Conservation (phyloP, 192 early-diverging fungal species). For the Rhizophlyctis rosea region DNA sequence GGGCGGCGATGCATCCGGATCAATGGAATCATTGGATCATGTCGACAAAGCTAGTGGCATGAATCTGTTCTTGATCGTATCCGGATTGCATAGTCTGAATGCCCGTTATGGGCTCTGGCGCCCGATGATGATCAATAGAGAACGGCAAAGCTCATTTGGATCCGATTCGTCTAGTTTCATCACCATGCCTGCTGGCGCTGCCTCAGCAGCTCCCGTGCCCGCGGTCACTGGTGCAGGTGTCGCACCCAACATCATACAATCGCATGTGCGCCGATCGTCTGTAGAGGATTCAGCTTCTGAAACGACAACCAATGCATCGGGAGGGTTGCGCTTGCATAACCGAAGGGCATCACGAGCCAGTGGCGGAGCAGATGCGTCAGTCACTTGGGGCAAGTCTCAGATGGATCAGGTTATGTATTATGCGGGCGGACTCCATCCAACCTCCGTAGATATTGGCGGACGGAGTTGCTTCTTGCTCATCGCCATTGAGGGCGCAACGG, state of each 20-base stretch:
- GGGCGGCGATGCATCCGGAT: not conserved
- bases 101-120: constrained; percentile 14
- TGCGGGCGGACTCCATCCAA: constrained; percentile 29
- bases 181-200: constrained; percentile 2
- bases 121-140: not conserved
- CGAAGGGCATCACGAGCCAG: constrained; percentile 11
- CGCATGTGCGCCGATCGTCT: not conserved
- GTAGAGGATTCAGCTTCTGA: constrained; percentile 4
- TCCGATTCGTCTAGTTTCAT: constrained; percentile 10
- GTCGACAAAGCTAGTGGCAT: not conserved
- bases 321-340: not conserved
- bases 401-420: constrained; percentile 34
- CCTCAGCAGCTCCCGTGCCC: not conserved
- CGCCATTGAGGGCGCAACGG: constrained; percentile 24
- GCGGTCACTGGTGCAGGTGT: not conserved
- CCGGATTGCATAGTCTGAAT: constrained; percentile 13
- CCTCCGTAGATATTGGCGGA: constrained; percentile 21
- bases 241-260: not conserved
- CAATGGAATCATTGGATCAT: not conserved
- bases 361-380: not conserved
- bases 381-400: constrained; percentile 3
- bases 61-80: constrained; percentile 19
- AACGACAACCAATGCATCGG: constrained; percentile 4
- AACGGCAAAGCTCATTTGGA: constrained; percentile 23
- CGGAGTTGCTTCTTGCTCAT: constrained; percentile 40